These are phyloP conservation scores for Castanopsis chinensis DNA, from an alignment of 306 rosid genomes.

Conservation along the genomic window DNA sequence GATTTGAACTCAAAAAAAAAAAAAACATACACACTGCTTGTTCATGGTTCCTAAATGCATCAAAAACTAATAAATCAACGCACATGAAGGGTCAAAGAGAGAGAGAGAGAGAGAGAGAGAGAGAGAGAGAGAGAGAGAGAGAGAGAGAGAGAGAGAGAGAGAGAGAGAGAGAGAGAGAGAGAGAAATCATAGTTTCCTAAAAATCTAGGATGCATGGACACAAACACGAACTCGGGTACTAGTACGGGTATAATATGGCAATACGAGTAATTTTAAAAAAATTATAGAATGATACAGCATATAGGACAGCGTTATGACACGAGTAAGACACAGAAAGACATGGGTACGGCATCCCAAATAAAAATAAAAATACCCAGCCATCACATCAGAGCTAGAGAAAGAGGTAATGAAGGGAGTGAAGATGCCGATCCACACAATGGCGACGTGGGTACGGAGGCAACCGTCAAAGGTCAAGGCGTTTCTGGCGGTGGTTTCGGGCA, in stretches of 20 bases:
- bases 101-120: too few relatives aligned
- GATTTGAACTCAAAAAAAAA: neutral
- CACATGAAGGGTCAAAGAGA: neutral
- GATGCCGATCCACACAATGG: slow-evolving; percentile 38
- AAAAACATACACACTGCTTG: too few relatives aligned
- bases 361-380: neutral
- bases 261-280: accelerated
- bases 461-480: slow-evolving; percentile 60
- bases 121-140: neutral
- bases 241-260: accelerated
- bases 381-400: neutral
- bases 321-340: neutral
- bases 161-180: neutral
- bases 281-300: too few relatives aligned
- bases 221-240: too few relatives aligned
- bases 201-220: too few relatives aligned
- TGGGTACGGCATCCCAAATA: too few relatives aligned
- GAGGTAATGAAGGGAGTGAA: neutral
- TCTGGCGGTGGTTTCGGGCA: slow-evolving; percentile 34
- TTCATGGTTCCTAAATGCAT: neutral
- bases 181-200: too few relatives aligned
- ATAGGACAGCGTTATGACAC: too few relatives aligned
- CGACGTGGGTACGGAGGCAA: slow-evolving; percentile 57
- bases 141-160: neutral
- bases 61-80: neutral